These are phyloP conservation scores for Penicillium egyptiacum DNA, from an alignment of 495 filamentous ascomycete genomes.

Conservation along the genomic window DNA sequence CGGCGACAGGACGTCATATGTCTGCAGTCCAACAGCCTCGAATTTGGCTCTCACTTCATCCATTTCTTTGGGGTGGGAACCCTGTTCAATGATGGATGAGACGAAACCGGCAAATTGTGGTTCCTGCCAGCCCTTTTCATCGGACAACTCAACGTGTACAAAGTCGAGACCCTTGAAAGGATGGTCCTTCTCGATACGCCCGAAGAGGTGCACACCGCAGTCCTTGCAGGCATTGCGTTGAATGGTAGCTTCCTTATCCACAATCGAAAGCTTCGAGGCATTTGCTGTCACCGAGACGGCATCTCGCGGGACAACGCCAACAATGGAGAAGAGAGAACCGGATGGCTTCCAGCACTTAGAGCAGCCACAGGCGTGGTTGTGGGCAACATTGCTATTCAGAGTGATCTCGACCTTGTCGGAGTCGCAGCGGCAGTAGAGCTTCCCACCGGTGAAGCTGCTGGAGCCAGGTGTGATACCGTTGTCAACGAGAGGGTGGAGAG, in stretches of 20 bases:
- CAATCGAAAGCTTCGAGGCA: conserved; percentile 50
- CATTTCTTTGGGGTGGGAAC: conserved; percentile 53
- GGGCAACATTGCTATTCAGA: conserved; percentile 52
- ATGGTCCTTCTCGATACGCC: conserved; percentile 60
- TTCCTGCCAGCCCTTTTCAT: conserved; percentile 59
- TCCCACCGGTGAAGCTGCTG: conserved; percentile 51
- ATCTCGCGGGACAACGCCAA: conserved; percentile 53
- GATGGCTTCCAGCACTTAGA: conserved; percentile 64
- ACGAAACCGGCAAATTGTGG: conserved; percentile 63
- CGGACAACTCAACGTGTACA: conserved; percentile 58
- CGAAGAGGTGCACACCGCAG: conserved; percentile 58
- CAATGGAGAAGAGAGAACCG: conserved; percentile 58
- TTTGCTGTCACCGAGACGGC: conserved; percentile 50
- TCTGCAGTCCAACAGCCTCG: conserved; percentile 48
- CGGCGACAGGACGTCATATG: conserved; percentile 58
- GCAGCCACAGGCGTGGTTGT: conserved; percentile 67
- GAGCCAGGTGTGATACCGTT: conserved; percentile 50
- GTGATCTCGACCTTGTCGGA: conserved; percentile 51
- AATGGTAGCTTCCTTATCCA: conserved; percentile 54
- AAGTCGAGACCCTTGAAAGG: conserved; percentile 63
- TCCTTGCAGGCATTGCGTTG: conserved; percentile 56
- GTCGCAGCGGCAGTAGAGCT: conserved; percentile 54
- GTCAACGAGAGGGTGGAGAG: conserved; percentile 60
- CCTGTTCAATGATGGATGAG: conserved; percentile 61
- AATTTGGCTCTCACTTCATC: conserved; percentile 51